A percentile compares a stretch with the other conserved stretches of the same genome.
phyloP scores from a whole-genome alignment of 805 yeast species.

The Jamesozyma rosinii region DNA sequence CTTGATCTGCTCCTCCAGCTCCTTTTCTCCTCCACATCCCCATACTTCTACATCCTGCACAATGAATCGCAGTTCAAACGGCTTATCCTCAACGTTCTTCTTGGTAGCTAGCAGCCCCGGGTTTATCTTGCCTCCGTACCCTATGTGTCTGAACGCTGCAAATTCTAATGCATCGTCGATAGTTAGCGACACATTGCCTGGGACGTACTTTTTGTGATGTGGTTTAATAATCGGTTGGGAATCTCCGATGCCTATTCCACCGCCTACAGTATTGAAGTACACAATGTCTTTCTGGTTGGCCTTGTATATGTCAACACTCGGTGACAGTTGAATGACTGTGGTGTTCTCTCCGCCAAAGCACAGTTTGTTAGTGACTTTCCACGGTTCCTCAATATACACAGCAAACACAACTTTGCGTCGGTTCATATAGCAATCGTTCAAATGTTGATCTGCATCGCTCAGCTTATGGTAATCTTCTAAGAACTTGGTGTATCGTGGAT shows the following conservation, averaged over 20 bases:
- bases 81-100: conserved; percentile 12
- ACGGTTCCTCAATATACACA: conserved; percentile 57
- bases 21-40: conserved; percentile 81
- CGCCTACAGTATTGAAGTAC: conserved; percentile 64
- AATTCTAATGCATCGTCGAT: conserved; percentile 72
- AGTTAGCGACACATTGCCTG: conserved; percentile 75
- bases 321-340: conserved; percentile 57
- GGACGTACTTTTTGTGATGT: conserved; percentile 38
- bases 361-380: conserved; percentile 65
- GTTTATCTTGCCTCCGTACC: conserved; percentile 42
- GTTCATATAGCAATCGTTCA: conserved; percentile 9
- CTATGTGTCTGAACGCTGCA: conserved; percentile 67
- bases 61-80: conserved; percentile 60
- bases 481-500: conserved; percentile 41
- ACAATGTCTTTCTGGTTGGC: conserved; percentile 34
- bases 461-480: conserved; percentile 40
- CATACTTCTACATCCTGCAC: conserved; percentile 78
- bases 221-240: conserved; percentile 51
- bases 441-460: conserved; percentile 25
- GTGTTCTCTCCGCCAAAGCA: conserved; percentile 58
- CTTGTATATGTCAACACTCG: conserved; percentile 50
- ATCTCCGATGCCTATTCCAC: conserved; percentile 78
- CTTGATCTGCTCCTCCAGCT: conserved; percentile 63
- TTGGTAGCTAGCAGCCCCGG: conserved; percentile 26
- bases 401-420: conserved; percentile 48